Conservation (phyloP, 2,329 filamentous ascomycete species). For the Fusarium udum region DNA sequence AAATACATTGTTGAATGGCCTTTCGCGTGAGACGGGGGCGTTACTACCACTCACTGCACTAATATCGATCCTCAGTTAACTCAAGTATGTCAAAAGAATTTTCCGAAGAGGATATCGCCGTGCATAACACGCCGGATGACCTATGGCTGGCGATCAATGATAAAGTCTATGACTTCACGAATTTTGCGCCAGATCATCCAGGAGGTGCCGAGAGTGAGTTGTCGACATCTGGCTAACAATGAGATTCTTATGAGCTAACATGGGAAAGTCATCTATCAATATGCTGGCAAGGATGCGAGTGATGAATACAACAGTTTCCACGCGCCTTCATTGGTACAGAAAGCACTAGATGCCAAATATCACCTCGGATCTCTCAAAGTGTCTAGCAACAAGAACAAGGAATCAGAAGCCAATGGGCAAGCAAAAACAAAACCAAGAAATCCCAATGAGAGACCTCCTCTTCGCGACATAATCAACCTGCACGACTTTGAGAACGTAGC, state of each 20-base stretch:
- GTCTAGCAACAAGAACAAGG: not conserved
- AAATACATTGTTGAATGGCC: not conserved
- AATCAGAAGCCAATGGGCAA: fast-evolving
- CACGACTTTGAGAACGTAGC: slow-evolving; percentile 42
- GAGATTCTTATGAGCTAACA: fast-evolving
- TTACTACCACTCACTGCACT: fast-evolving
- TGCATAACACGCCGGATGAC: slow-evolving; percentile 57
- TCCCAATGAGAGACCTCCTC: not conserved
- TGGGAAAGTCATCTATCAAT: slow-evolving; percentile 36
- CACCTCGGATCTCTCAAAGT: not conserved
- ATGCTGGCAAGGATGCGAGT: slow-evolving; percentile 41
- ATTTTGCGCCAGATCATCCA: slow-evolving; percentile 38
- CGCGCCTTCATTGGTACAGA: slow-evolving; percentile 32
- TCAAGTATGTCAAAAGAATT: slow-evolving; percentile 30
- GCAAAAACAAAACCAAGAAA: fast-evolving
- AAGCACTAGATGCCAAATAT: slow-evolving; percentile 15
- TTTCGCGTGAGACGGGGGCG: fast-evolving
- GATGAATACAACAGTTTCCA: slow-evolving; percentile 39
- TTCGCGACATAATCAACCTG: slow-evolving; percentile 34
- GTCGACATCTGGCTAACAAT: fast-evolving
- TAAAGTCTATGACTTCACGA: slow-evolving; percentile 66
- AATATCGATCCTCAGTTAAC: fast-evolving
- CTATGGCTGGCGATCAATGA: slow-evolving; percentile 75
- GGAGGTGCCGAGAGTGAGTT: slow-evolving; percentile 31
- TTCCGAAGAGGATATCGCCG: slow-evolving; percentile 55